Evolutionary conservation across 2,329 filamentous ascomycete species (phyloP).

Genomic region (Pseudogymnoascus sp.): DNA sequence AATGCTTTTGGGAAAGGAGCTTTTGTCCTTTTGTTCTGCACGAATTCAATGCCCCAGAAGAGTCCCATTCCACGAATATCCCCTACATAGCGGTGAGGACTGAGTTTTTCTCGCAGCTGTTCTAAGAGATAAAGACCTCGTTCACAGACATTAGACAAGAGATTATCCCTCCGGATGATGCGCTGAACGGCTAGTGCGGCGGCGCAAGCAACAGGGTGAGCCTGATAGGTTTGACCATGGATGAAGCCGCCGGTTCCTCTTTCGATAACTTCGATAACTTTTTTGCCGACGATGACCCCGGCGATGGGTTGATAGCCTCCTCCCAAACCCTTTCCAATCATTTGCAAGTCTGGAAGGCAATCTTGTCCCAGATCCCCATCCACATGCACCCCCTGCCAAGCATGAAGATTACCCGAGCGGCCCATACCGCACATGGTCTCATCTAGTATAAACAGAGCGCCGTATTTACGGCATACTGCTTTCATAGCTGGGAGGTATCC

Average conservation of each 20-base stretch:
- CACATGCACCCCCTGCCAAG: conserved; percentile 44
- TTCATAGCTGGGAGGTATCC: conserved; percentile 65
- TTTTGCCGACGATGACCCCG: conserved; percentile 45
- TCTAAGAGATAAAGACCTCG: conserved; percentile 44
- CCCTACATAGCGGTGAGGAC: conserved; percentile 42
- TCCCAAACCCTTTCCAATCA: conserved; percentile 57
- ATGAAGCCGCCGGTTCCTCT: conserved; percentile 20
- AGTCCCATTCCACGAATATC: conserved; percentile 52
- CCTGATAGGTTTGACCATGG: conserved; percentile 50
- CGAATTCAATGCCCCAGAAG: conserved; percentile 49
- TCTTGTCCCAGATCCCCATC: not conserved
- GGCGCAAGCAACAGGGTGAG: conserved; percentile 49
- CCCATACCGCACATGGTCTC: conserved; percentile 59
- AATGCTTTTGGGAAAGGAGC: conserved; percentile 36
- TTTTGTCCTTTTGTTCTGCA: conserved; percentile 41
- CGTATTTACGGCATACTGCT: conserved; percentile 59
- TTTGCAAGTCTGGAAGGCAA: conserved; percentile 52
- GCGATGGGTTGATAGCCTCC: conserved; percentile 57
- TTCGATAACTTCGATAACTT: conserved; percentile 36
- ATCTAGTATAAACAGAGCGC: conserved; percentile 67
- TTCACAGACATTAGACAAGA: conserved; percentile 48
- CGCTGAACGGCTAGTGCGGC: conserved; percentile 54
- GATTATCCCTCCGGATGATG: conserved; percentile 46
- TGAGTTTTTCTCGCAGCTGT: conserved; percentile 36
- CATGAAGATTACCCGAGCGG: conserved; percentile 43